Evolutionary conservation across 1,139 yeast genomes (phyloP).

Genomic region (Yamadazyma sp.): DNA sequence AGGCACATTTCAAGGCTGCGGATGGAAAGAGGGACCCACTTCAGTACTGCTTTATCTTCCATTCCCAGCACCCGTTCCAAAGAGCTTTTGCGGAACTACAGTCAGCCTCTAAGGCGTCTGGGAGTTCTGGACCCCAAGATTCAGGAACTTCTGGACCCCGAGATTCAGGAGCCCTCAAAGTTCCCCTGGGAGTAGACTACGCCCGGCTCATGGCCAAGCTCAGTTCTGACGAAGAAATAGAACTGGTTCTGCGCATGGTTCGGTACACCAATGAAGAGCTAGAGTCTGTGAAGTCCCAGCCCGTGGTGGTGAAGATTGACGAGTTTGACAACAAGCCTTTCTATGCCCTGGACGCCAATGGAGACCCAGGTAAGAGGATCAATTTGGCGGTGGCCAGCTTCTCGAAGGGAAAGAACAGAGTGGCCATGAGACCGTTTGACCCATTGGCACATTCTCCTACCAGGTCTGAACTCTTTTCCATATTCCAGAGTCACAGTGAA

Average conservation of each 20-base stretch:
- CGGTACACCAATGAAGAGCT: slow-evolving; percentile 17
- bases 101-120: slow-evolving; percentile 4
- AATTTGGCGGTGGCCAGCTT: slow-evolving; percentile 1
- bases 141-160: too few species aligned
- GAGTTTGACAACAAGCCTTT: slow-evolving; percentile 6
- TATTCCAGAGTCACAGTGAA: not conserved
- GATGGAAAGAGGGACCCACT: slow-evolving; percentile 16
- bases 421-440: not conserved
- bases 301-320: slow-evolving; percentile 3
- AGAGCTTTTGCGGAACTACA: slow-evolving; percentile 16
- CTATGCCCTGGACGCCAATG: slow-evolving; percentile 1
- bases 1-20: slow-evolving; percentile 1
- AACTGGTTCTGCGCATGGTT: slow-evolving; percentile 21
- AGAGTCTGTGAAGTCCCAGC: not conserved
- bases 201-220: not conserved
- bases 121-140: too few species aligned
- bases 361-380: slow-evolving; percentile 3
- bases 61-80: slow-evolving; percentile 19
- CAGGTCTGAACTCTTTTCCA: not conserved
- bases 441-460: not conserved
- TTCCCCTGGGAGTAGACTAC: slow-evolving; percentile 1
- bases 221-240: slow-evolving; percentile 16
- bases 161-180: too few species aligned
- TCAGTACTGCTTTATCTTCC: slow-evolving; percentile 22
- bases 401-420: not conserved